Evolutionary conservation across 1,284 basidiomycete species (phyloP), one percentile per base, ranked within the genome.

Genomic region (Farysia itapuensis): DNA sequence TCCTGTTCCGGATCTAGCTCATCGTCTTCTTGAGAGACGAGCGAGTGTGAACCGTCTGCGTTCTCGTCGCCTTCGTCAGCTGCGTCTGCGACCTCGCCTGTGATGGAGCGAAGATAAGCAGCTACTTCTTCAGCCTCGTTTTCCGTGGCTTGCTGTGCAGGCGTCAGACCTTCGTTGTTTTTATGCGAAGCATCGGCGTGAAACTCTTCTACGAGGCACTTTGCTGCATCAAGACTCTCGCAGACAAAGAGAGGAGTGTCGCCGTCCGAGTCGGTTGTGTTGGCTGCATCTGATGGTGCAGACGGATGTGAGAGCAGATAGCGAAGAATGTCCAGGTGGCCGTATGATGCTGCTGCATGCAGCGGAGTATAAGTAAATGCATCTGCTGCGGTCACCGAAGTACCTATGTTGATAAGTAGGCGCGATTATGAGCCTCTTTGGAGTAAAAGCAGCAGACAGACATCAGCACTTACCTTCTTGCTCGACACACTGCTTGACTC

Each of bases 171-270:
- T 15, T 71, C 69, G 2, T 45, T 16, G 34, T 76, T 76, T 30
- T 43, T 61, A 18, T 49, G 60, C 37, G 42, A 56, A 2, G 67
- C 48, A 32, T 75, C 57, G 2, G 72, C 74, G 15, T 43, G 35
- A 16, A 70, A 69, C 43, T 74, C 64, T 14, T 72, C 65, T 39
- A 76, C 48, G 16, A 76, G 56, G 11, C 71, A 37, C 7, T 53
- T 34, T 4, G 74, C 74, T 0, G 57, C 32, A 5, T 57, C 49
- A 25, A 72, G 47, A 4, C 59, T 51, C 26, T 76, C 74, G 41
- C 69, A 70, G 25, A 75, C 70, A 40, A 75, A 76, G 4, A 76
- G 56, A 4, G 74, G 69, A 20, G 74, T 72, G 31, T 76, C 74
- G 15, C 64, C 65, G 33, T 76, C 74, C 9, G 48, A 53, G 25